Base-by-base conservation (phyloP, 2,329 filamentous ascomycete species). In the Talaromyces sp. region DNA sequence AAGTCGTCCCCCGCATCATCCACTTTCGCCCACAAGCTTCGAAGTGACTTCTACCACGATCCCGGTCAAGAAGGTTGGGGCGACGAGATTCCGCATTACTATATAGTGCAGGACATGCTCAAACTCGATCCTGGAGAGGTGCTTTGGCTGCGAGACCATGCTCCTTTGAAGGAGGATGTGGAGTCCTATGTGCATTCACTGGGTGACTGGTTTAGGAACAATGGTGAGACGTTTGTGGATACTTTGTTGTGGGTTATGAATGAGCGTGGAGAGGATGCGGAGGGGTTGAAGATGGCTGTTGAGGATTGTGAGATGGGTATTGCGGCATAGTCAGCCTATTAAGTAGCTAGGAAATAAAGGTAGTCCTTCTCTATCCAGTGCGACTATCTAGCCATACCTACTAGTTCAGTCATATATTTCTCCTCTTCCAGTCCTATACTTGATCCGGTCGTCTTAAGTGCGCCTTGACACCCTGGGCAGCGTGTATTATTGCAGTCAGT, bases 91-190 rank as follows among this genome's bases (percentile, higher is more conserved):
- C 79, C 81, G 14, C 86, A 88, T 67, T 88, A 88, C 72, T 88
- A 88, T 68, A 79, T 88, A 6, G 82, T 88, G 3, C 84, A 88
- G 69, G 85, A 88, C 67, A 87, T 88, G 82, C 77, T 88, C 75
- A 88, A 88, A 74, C 77, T 88, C 43, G 83, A 87, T 65, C 86
- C 86, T 0, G 83, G 82, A 45, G 85, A 88, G 72, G 78, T 88
- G 9, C 70, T 88, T 67, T 85, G 82, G 78, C 72, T 88, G 63
- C 82, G 82, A 63, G 83, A 87, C 67, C 79, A 85, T 67, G 83
- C 83, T 48, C 82, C 81, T 39, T 69, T 83, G 10, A 88, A 87
- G 72, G 78, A 82, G 13, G 82, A 87, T 72, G 85, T 88, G 4
- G 83, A 88, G 71, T 73, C 72, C 0, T 87, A 82, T 70, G 78